phyloP scores from a whole-genome alignment of 805 yeast species.

The Ogataea nakhonphanomensis region DNA sequence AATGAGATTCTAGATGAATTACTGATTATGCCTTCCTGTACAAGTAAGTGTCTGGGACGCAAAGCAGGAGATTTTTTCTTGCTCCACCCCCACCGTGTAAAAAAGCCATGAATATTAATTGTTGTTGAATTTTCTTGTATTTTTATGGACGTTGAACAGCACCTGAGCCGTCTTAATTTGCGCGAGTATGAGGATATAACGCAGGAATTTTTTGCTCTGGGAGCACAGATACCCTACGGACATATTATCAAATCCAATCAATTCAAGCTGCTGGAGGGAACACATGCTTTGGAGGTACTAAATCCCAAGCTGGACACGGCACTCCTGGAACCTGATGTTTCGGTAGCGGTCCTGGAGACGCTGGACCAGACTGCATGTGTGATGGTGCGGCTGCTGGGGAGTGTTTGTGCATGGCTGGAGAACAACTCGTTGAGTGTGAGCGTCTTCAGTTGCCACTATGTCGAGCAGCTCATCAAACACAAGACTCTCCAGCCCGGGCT shows the following conservation, averaged over 20 bases:
- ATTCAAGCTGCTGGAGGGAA: constrained; percentile 75
- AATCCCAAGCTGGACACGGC: constrained; percentile 79
- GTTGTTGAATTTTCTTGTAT: neutral
- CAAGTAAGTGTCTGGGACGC: neutral
- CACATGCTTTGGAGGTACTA: constrained; percentile 79
- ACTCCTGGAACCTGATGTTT: constrained; percentile 44
- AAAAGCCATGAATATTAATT: neutral
- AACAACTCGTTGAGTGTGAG: constrained; percentile 76
- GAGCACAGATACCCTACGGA: constrained; percentile 36
- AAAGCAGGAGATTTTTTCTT: neutral
- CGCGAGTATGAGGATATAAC: constrained; percentile 52
- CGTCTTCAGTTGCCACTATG: constrained; percentile 69
- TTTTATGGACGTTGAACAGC: constrained; percentile 9
- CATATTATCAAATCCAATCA: constrained; percentile 54
- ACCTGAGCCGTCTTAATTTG: constrained; percentile 5
- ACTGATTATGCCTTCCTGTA: neutral
- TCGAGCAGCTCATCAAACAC: constrained; percentile 30
- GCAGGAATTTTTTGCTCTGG: constrained; percentile 39
- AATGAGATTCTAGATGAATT: constrained; percentile 2
- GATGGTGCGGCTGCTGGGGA: constrained; percentile 49
- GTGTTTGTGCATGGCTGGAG: constrained; percentile 69
- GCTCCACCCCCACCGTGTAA: neutral
- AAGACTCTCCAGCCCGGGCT: constrained; percentile 22
- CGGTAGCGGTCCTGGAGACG: constrained; percentile 39
- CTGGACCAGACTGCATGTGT: constrained; percentile 44